These are phyloP conservation scores for Globisporangium paroecandrum DNA, from an alignment of 352 stramenopile species.

Conservation along the genomic window DNA sequence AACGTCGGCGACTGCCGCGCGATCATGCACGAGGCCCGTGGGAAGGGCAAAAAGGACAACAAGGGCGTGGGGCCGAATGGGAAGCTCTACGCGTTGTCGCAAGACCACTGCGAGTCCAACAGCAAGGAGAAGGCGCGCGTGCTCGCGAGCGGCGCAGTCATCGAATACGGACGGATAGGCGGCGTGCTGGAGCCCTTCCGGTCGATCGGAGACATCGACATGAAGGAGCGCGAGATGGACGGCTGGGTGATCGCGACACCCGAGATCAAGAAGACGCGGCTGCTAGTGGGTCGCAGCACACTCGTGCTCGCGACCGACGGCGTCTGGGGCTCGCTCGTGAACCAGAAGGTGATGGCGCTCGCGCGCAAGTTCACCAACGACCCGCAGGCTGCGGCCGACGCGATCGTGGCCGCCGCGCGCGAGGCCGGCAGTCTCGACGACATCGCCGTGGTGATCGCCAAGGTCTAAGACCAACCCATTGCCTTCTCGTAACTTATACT, in stretches of 20 bases:
- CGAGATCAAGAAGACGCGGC: conserved; percentile 46
- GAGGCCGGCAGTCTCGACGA: conserved; percentile 62
- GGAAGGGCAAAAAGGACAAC: conserved; percentile 20
- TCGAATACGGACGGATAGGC: conserved; percentile 68
- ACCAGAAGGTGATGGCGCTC: conserved; percentile 53
- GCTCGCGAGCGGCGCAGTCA: conserved; percentile 53
- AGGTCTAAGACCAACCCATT: conserved; percentile 24
- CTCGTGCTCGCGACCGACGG: conserved; percentile 72
- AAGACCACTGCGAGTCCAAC: conserved; percentile 77
- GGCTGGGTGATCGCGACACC: conserved; percentile 73
- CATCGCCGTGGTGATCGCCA: conserved; percentile 54
- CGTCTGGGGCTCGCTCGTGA: conserved; percentile 66
- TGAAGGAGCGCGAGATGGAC: conserved; percentile 68
- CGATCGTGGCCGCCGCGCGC: conserved; percentile 47
- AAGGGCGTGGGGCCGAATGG: conserved; percentile 10
- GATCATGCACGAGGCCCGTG: conserved; percentile 37
- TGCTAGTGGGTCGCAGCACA: conserved; percentile 43
- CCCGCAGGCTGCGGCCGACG: conserved; percentile 43
- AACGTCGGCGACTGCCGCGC: conserved; percentile 77
- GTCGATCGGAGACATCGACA: conserved; percentile 81
- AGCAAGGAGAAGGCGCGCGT: conserved; percentile 56
- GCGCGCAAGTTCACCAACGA: conserved; percentile 25
- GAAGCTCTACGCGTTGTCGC: conserved; percentile 32
- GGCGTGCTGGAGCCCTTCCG: conserved; percentile 81
- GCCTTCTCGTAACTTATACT: conserved; percentile 7